Conservation (phyloP, 2,329 filamentous ascomycete genomes). For the Trematosphaeria pertusa region DNA sequence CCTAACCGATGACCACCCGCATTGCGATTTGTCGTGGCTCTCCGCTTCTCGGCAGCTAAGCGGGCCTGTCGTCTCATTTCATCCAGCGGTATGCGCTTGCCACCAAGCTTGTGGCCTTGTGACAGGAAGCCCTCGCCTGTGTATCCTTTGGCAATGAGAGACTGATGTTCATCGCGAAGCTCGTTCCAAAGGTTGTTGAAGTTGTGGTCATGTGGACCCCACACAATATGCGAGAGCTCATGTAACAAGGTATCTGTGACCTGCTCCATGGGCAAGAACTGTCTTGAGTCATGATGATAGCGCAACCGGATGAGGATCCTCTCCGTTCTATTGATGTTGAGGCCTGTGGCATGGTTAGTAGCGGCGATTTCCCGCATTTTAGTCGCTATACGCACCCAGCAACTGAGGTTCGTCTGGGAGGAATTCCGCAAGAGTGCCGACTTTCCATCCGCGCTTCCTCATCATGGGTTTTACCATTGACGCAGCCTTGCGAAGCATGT, state of each 20-base stretch:
- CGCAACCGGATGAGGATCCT: conserved; percentile 85
- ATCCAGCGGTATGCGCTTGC: conserved; percentile 61
- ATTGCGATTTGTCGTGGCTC: conserved; percentile 63
- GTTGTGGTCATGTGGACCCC: conserved; percentile 80
- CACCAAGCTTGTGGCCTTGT: conserved; percentile 74
- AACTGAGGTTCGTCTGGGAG: conserved; percentile 77
- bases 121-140: conserved; percentile 89
- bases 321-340: conserved; percentile 79
- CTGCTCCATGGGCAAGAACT: conserved; percentile 81
- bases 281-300: conserved; percentile 73
- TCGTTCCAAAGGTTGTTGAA: conserved; percentile 92
- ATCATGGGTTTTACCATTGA: conserved; percentile 95
- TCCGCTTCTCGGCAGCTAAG: conserved; percentile 74
- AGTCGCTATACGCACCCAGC: conserved; percentile 62
- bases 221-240: conserved; percentile 86
- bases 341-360: conserved; percentile 51
- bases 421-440: conserved; percentile 83
- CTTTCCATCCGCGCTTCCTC: conserved; percentile 82
- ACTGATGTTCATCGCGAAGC: conserved; percentile 83
- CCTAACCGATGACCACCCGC: conserved; percentile 78
- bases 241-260: conserved; percentile 92
- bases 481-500: conserved; percentile 78
- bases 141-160: conserved; percentile 79
- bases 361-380: neutral
- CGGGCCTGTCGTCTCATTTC: conserved; percentile 80